Evolutionary conservation across 1,284 basidiomycete species (phyloP).

Genomic region (Trichosporon coremiiforme): DNA sequence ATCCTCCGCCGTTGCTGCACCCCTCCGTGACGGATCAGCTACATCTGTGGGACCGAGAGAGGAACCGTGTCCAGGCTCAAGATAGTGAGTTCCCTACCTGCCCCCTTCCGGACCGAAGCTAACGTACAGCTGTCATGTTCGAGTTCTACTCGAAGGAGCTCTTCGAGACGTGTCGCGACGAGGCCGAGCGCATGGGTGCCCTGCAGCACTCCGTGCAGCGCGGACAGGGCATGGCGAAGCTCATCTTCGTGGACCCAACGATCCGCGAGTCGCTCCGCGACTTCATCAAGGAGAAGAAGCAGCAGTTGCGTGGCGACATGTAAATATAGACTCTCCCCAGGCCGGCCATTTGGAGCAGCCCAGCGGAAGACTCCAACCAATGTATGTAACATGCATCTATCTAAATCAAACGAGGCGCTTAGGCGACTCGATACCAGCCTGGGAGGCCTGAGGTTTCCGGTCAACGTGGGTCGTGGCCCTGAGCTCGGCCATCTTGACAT

Average conservation of each 20-base stretch:
- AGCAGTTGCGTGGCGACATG: conserved; percentile 36
- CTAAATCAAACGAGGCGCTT: conserved; percentile 30
- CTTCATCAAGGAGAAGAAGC: conserved; percentile 46
- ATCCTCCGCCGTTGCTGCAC: conserved; percentile 58
- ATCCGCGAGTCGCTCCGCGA: conserved; percentile 50
- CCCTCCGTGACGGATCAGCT: conserved; percentile 92
- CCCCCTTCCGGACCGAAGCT: background rate
- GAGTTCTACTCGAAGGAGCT: conserved; percentile 53
- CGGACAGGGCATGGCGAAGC: conserved; percentile 31
- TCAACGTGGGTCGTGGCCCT: conserved; percentile 19
- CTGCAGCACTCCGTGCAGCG: conserved; percentile 35
- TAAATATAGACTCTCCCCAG: background rate
- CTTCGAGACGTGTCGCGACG: conserved; percentile 47
- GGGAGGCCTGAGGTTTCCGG: conserved; percentile 22
- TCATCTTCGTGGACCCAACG: conserved; percentile 48
- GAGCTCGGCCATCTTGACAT: background rate
- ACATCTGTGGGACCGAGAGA: conserved; percentile 94
- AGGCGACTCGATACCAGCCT: conserved; percentile 22
- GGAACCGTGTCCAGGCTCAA: conserved; percentile 82
- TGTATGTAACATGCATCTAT: conserved; percentile 22
- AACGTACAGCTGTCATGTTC: conserved; percentile 42
- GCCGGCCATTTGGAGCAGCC: background rate
- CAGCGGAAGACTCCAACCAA: background rate
- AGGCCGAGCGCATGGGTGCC: conserved; percentile 45
- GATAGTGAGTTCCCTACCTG: conserved; percentile 64